These are phyloP conservation scores for Apiospora phragmitis DNA, from an alignment of 2,329 filamentous ascomycete species.

Conservation along the genomic window DNA sequence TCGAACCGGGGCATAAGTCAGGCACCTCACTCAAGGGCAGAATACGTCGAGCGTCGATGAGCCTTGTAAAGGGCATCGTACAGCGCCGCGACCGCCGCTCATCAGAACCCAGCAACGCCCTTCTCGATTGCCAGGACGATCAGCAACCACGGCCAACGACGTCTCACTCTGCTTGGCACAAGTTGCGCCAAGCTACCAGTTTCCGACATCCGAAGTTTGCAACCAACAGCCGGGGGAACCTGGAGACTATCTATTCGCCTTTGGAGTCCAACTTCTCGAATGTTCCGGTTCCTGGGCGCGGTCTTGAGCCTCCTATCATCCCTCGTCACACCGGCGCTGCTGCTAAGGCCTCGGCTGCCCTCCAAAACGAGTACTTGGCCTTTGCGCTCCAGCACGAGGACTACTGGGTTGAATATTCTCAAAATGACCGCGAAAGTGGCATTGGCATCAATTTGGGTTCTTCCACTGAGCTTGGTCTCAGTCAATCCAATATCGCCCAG, in stretches of 20 bases:
- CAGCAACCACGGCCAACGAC: constrained; percentile 49
- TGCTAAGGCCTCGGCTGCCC: constrained; percentile 60
- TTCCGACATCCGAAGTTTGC: constrained; percentile 50
- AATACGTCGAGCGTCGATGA: constrained; percentile 56
- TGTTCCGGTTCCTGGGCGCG: constrained; percentile 48
- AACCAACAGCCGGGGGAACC: constrained; percentile 40
- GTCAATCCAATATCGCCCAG: constrained; percentile 33
- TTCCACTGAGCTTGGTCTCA: constrained; percentile 35
- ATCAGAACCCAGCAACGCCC: constrained; percentile 25
- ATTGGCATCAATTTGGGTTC: constrained; percentile 59
- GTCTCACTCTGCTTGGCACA: constrained; percentile 51
- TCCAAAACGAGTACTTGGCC: constrained; percentile 54
- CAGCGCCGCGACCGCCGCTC: constrained; percentile 43
- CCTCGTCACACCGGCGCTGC: constrained; percentile 61
- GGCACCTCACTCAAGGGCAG: constrained; percentile 44
- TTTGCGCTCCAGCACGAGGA: constrained; percentile 39
- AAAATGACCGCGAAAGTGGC: constrained; percentile 64
- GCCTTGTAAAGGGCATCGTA: constrained; percentile 52
- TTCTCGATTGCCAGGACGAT: constrained; percentile 20
- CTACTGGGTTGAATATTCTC: constrained; percentile 48
- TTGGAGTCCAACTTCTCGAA: constrained; percentile 30
- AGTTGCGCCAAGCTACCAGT: constrained; percentile 51
- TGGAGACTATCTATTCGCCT: constrained; percentile 40
- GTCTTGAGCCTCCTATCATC: constrained; percentile 59
- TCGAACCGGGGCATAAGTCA: background rate